Percentiles rank a stretch among this genome's conserved stretches.
phyloP scores from a whole-genome alignment of 805 yeast genomes.

The Scheffersomyces amazonensis region DNA sequence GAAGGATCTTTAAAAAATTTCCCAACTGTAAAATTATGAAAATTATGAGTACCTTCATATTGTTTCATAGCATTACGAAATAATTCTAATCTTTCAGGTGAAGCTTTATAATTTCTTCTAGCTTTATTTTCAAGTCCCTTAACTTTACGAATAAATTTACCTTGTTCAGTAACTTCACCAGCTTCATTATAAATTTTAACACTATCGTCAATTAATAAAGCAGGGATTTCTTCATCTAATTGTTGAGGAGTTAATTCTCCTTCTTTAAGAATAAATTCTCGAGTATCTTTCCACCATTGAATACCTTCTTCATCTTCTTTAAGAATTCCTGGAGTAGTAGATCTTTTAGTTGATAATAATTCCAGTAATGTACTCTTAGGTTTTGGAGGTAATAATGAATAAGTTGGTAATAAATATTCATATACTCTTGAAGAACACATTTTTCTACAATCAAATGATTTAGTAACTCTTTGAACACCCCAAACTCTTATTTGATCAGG shows the following conservation, averaged over 20 bases:
- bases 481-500: constrained; percentile 90
- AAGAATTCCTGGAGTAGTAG: constrained; percentile 55
- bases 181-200: constrained; percentile 19
- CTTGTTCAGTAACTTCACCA: constrained; percentile 32
- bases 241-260: constrained; percentile 10
- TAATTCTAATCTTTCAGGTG: constrained; percentile 55
- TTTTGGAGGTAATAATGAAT: constrained; percentile 87
- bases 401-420: constrained; percentile 91
- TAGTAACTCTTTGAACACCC: constrained; percentile 88
- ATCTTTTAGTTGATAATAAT: constrained; percentile 52
- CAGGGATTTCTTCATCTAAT: constrained; percentile 5
- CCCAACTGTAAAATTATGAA: constrained; percentile 86
- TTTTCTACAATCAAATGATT: constrained; percentile 90
- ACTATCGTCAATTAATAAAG: constrained; percentile 3
- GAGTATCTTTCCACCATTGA: constrained; percentile 66
- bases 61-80: constrained; percentile 67
- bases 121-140: constrained; percentile 63
- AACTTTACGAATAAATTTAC: constrained; percentile 45
- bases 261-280: constrained; percentile 28
- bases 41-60: constrained; percentile 87
- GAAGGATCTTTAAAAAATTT: constrained; percentile 81
- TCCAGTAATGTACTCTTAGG: constrained; percentile 66
- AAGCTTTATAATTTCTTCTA: constrained; percentile 68
- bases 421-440: constrained; percentile 95
- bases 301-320: constrained; percentile 66